Base-by-base conservation (phyloP, 2,329 filamentous ascomycete species). In the Fusarium buxicola region DNA sequence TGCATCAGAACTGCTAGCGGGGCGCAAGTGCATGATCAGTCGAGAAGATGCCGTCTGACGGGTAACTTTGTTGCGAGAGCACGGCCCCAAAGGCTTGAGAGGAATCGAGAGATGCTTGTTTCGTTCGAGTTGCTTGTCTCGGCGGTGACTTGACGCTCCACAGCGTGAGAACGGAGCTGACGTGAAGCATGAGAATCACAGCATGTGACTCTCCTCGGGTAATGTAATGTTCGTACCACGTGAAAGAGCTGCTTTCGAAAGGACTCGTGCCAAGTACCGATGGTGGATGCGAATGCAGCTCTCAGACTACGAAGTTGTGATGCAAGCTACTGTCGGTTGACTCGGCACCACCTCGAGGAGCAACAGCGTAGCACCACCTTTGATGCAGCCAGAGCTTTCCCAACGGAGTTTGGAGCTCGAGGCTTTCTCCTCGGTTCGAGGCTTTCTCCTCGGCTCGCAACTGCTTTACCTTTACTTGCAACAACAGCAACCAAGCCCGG, bases 151-250 rank as follows among this genome's bases (percentile, higher is more conserved):
- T 47, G 31, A 40, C 28, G 27, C 60, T 48, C 41, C 60, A 65
- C 50, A 44, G 21, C 24, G n/a, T 40, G 9, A 49, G 46, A 38
- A 49, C 57, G 65, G 50, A 50, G 60, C 60, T 65, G 60, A 61
- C 60, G 53, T 58, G 60, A 65, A 46, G 40, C 44, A 24, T 38
- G 24, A 21, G n/a, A 38, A 41, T 31, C 11, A 25, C 40, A 38
- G 4, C 47, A 49, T 59, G 54, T 63, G 31, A 59, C 54, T 48
- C 25, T 43, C 15, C n/a, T 18, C 41, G 21, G 31, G 18, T 18
- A 8, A 30, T 32, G 11, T 8, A 10, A 8, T 4, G 7, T 4
- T 8, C 12, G 48, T 15, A 31, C 3, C 3, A 3, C 15, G 16
- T n/a, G n/a, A 50, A 38, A 36, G 36, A 21, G 21, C 21, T 4